These are phyloP conservation scores for Phytopythium delawarense DNA, from an alignment of 352 stramenopile species.

Conservation along the genomic window DNA sequence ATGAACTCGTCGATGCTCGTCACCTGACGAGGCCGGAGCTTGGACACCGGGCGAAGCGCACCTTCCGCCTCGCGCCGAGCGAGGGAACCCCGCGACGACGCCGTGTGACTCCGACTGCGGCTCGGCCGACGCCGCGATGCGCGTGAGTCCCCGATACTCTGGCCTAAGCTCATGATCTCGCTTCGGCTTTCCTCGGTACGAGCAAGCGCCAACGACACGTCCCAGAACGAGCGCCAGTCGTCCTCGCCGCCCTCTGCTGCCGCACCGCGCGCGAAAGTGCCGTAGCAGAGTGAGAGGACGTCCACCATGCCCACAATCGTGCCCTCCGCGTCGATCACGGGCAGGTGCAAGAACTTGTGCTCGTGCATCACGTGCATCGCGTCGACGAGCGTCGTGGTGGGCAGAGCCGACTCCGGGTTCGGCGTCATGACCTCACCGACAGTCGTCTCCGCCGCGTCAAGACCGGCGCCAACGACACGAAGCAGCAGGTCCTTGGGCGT, in stretches of 20 bases:
- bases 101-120: conserved; percentile 35
- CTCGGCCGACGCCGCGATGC: conserved; percentile 27
- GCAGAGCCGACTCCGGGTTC: conserved; percentile 92
- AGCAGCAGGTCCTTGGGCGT: conserved; percentile 97
- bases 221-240: conserved; percentile 88
- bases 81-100: conserved; percentile 44
- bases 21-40: conserved; percentile 73
- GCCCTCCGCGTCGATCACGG: conserved; percentile 81
- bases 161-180: conserved; percentile 49
- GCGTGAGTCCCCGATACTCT: conserved; percentile 55
- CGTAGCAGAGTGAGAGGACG: conserved; percentile 86
- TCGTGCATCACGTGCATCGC: conserved; percentile 98
- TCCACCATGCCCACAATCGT: conserved; percentile 85
- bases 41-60: conserved; percentile 70
- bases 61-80: conserved; percentile 54
- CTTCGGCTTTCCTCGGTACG: conserved; percentile 72
- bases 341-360: conserved; percentile 96
- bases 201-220: conserved; percentile 79
- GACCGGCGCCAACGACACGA: conserved; percentile 90
- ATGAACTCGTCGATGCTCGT: conserved; percentile 87
- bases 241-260: conserved; percentile 50
- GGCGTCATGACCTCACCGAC: conserved; percentile 96
- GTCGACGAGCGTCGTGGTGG: conserved; percentile 93
- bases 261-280: conserved; percentile 74
- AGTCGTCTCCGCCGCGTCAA: conserved; percentile 86